phyloP scores from a whole-genome alignment of 345 rosid genomes.

The Raphanus sativus region DNA sequence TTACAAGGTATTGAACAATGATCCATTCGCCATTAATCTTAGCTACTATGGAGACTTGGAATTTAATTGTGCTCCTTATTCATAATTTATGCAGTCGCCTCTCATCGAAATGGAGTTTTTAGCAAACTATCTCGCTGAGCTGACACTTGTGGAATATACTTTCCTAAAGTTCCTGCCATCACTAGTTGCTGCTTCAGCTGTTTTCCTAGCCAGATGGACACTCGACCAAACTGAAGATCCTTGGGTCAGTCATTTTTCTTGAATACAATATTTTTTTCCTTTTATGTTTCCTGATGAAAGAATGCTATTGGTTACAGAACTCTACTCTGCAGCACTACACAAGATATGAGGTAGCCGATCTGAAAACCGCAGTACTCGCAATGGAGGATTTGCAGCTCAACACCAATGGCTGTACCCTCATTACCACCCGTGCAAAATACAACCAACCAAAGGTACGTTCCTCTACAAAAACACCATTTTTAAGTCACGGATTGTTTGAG shows the following conservation, averaged over 20 bases:
- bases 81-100: slow-evolving; percentile 49
- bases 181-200: slow-evolving; percentile 81
- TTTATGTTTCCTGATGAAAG: slow-evolving; percentile 15
- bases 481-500: background rate
- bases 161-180: slow-evolving; percentile 82
- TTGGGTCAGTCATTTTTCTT: slow-evolving; percentile 64
- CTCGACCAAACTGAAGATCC: slow-evolving; percentile 78
- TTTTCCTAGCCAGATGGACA: slow-evolving; percentile 88
- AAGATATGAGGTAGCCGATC: slow-evolving; percentile 55
- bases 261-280: background rate
- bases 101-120: slow-evolving; percentile 64
- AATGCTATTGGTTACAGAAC: slow-evolving; percentile 52
- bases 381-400: slow-evolving; percentile 77
- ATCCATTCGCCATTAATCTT: background rate
- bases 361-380: slow-evolving; percentile 69
- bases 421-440: slow-evolving; percentile 74
- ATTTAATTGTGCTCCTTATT: slow-evolving; percentile 10
- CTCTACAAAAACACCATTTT: slow-evolving; percentile 2
- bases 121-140: slow-evolving; percentile 85
- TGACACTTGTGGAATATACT: slow-evolving; percentile 73
- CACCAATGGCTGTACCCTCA: slow-evolving; percentile 56
- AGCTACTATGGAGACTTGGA: background rate
- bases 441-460: slow-evolving; percentile 67
- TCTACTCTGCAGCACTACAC: slow-evolving; percentile 88
- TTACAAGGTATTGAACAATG: slow-evolving; percentile 46